Percentiles rank a stretch among this genome's conserved stretches.
These are phyloP conservation scores for Mercurialis annua DNA, from an alignment of 345 rosid species.

Conservation along the genomic window DNA sequence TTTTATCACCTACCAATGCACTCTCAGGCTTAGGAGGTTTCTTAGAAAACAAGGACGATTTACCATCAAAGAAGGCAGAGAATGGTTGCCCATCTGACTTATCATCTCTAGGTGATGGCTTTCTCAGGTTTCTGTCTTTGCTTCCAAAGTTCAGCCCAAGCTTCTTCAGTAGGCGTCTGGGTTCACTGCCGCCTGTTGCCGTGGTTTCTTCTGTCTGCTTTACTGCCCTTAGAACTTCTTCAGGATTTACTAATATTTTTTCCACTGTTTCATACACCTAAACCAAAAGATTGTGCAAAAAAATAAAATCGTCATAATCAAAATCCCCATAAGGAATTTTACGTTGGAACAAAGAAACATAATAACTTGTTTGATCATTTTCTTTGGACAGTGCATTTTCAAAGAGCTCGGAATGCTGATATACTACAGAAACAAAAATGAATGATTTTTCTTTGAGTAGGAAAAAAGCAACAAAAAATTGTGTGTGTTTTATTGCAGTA, in stretches of 20 bases:
- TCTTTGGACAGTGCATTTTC: no score
- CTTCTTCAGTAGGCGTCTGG: conserved; percentile 55
- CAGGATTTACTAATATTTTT: conserved; percentile 62
- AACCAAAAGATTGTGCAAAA: conserved; percentile 5
- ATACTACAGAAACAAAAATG: no score
- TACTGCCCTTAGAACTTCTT: conserved; percentile 56
- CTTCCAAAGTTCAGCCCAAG: conserved; percentile 67
- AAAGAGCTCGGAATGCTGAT: no score
- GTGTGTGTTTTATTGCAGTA: not conserved
- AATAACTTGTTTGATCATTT: not conserved
- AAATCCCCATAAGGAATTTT: not conserved
- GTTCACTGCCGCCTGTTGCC: conserved; percentile 36
- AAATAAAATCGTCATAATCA: not conserved
- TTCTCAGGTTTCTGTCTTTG: conserved; percentile 52
- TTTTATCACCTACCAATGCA: conserved; percentile 23
- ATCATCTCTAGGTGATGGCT: conserved; percentile 38
- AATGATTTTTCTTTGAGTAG: no score
- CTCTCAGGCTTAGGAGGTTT: conserved; percentile 63
- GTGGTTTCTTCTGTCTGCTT: conserved; percentile 46
- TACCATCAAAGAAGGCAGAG: conserved; percentile 72
- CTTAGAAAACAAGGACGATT: conserved; percentile 73
- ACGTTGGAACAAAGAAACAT: not conserved
- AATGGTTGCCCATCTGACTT: conserved; percentile 63
- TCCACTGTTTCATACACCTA: conserved; percentile 93
- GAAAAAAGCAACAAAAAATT: not conserved